Conservation (phyloP, 805 yeast genomes). For the Sugiyamaella chiloensis region DNA sequence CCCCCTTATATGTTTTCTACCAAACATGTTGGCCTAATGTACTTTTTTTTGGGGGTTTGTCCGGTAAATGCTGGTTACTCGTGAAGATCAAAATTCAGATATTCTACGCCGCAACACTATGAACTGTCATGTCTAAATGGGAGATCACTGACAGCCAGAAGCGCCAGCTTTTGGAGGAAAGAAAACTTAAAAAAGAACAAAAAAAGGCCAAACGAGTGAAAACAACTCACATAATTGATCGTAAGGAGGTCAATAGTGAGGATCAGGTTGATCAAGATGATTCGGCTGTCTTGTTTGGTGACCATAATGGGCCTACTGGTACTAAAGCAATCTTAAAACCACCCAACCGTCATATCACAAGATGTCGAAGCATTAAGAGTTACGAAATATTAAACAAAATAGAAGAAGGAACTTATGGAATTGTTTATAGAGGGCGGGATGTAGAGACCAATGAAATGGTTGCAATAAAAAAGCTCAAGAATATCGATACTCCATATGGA, state of each 20-base stretch:
- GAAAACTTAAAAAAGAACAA: background rate
- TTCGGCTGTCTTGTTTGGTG: too few relatives aligned
- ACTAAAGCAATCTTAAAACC: too few relatives aligned
- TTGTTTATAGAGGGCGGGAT: conserved; percentile 56
- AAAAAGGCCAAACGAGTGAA: background rate
- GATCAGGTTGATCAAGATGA: too few relatives aligned
- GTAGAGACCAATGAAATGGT: conserved; percentile 45
- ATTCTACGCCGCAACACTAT: too few relatives aligned
- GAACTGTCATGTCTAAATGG: conserved; percentile 4
- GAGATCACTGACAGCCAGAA: background rate
- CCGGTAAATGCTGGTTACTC: too few relatives aligned
- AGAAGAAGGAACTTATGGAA: conserved; percentile 45
- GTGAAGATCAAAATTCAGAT: too few relatives aligned
- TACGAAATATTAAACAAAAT: conserved; percentile 30
- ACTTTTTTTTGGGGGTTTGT: too few relatives aligned
- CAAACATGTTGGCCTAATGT: background rate
- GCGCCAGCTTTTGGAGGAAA: background rate
- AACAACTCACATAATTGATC: background rate
- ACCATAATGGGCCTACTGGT: too few relatives aligned
- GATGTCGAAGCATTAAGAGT: conserved; percentile 16
- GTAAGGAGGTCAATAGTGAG: too few relatives aligned
- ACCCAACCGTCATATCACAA: background rate
- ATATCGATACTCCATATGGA: conserved; percentile 47
- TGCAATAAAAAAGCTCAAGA: conserved; percentile 56
- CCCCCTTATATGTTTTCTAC: background rate